Evolutionary conservation across 2,329 filamentous ascomycete genomes (phyloP).

Genomic region (Cladophialophora carrionii): DNA sequence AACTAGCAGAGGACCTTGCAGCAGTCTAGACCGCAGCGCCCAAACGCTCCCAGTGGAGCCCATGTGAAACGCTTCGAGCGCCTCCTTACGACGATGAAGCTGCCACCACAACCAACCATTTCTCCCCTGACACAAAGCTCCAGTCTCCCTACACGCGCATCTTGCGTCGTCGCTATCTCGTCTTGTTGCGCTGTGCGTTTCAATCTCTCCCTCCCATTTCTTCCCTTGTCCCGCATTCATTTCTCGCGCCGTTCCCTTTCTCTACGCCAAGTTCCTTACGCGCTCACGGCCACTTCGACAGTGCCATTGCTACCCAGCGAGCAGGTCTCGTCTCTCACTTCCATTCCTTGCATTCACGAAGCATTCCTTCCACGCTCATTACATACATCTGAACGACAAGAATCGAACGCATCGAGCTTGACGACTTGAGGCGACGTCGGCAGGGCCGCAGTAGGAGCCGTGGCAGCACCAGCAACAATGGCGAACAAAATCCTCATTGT

Average conservation of each 20-base stretch:
- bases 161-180: conserved; percentile 20
- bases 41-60: conserved; percentile 26
- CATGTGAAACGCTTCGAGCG: conserved; percentile 31
- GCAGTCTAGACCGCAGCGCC: conserved; percentile 6
- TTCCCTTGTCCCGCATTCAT: conserved; percentile 14
- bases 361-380: conserved; percentile 1
- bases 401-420: background rate
- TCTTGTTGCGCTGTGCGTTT: conserved; percentile 25
- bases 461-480: conserved; percentile 4
- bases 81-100: conserved; percentile 28
- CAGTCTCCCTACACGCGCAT: conserved; percentile 26
- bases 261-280: conserved; percentile 13
- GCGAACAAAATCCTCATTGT: conserved; percentile 57
- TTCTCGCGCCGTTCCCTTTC: conserved; percentile 7
- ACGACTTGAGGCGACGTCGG: background rate
- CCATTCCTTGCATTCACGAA: conserved; percentile 15
- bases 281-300: conserved; percentile 22
- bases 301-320: conserved; percentile 23
- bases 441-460: background rate
- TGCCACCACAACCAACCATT: conserved; percentile 29
- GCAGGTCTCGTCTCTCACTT: conserved; percentile 34
- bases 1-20: background rate
- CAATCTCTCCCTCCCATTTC: conserved; percentile 21
- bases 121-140: conserved; percentile 27
- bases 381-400: background rate